Conservation (phyloP, 2,329 filamentous ascomycete genomes). For the Ambrosiella cleistominuta region DNA sequence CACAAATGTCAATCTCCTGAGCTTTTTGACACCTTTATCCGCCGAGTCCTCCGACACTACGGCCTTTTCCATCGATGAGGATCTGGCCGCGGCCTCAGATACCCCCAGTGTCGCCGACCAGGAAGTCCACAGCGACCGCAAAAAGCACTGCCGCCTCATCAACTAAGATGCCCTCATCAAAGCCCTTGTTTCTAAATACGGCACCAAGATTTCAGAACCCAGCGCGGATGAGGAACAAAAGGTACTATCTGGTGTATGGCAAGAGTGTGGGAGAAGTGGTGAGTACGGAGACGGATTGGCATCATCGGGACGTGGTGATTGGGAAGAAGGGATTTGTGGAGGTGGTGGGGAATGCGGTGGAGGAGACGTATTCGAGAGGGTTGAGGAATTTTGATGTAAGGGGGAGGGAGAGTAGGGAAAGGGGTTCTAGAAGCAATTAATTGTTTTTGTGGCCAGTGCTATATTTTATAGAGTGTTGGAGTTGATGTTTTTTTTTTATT, state of each 20-base stretch:
- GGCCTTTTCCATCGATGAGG: constrained; percentile 5
- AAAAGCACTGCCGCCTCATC: constrained; percentile 18
- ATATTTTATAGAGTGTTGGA: not conserved
- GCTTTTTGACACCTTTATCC: constrained; percentile 18
- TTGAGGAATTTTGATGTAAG: constrained; percentile 2
- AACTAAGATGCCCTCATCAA: constrained; percentile 18
- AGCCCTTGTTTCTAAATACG: constrained; percentile 14
- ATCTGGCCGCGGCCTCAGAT: not conserved
- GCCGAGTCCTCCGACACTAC: constrained; percentile 20
- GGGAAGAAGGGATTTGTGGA: not conserved
- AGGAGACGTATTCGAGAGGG: constrained; percentile 2
- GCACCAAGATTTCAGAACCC: constrained; percentile 20
- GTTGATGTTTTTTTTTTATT: too few species aligned
- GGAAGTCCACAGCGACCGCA: constrained; percentile 16
- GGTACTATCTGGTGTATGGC: constrained; percentile 23
- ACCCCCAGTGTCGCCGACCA: too few species aligned
- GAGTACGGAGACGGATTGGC: constrained; percentile 1
- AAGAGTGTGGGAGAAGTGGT: constrained; percentile 8
- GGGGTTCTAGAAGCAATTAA: not conserved
- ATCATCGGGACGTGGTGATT: constrained; percentile 4
- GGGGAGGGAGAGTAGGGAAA: not conserved
- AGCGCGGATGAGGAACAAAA: constrained; percentile 21
- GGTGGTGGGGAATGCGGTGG: constrained; percentile 5
- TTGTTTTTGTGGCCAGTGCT: not conserved
- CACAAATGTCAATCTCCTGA: constrained; percentile 22